A percentile compares a stretch with the other conserved stretches of the same genome.
phyloP scores from a whole-genome alignment of 2,329 filamentous ascomycete genomes.

The Colletotrichum camelliae region DNA sequence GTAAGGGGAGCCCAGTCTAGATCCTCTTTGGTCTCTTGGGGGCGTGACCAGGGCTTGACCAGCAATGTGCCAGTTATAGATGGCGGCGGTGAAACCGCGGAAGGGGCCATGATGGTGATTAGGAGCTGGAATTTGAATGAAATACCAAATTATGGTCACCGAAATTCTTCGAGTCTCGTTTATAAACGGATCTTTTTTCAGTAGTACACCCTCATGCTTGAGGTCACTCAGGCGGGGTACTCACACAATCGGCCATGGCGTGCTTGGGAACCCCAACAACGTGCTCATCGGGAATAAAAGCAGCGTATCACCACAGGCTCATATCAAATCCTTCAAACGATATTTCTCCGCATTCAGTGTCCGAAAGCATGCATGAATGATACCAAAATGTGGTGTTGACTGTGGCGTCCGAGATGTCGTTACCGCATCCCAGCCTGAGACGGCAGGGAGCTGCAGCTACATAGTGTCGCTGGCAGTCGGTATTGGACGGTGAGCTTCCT shows the following conservation, averaged over 20 bases:
- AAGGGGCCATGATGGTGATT: not conserved
- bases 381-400: not conserved
- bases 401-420: not conserved
- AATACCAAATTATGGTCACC: not conserved
- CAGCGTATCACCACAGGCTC: not conserved
- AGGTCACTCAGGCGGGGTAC: not conserved
- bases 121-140: not conserved
- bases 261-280: not conserved
- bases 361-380: not conserved
- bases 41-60: not conserved
- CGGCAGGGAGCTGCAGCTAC: not conserved
- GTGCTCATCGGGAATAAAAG: not conserved
- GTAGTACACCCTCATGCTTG: not conserved
- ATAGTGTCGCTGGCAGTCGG: not conserved
- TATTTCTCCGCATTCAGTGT: not conserved
- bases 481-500: not conserved
- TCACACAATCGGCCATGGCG: not conserved
- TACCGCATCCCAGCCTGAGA: not conserved
- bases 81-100: not conserved
- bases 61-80: not conserved
- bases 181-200: not conserved
- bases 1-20: not conserved
- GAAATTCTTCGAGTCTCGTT: not conserved
- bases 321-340: not conserved
- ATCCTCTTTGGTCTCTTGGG: not conserved